These are phyloP conservation scores for Cenococcum geophilum DNA, from an alignment of 495 filamentous ascomycete species.

Conservation along the genomic window DNA sequence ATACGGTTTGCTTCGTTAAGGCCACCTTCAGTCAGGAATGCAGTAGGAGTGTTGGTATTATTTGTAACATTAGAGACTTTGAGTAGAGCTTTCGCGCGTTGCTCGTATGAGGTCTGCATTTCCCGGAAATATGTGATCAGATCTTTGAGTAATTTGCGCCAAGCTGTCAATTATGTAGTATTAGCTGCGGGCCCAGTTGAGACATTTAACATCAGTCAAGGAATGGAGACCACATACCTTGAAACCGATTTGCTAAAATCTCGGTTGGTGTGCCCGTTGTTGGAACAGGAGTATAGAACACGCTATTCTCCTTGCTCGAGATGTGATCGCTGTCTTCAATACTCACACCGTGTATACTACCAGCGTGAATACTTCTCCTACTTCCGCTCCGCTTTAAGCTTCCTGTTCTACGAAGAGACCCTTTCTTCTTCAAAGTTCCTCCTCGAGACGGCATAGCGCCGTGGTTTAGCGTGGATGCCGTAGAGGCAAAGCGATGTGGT, in stretches of 20 bases:
- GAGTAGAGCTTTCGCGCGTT: slow-evolving; percentile 70
- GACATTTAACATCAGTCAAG: too few relatives aligned
- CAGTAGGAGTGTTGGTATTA: slow-evolving; percentile 63
- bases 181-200: not conserved
- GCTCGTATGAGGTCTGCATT: slow-evolving; percentile 84
- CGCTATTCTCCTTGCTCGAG: slow-evolving; percentile 72
- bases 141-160: slow-evolving; percentile 93
- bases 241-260: slow-evolving; percentile 79
- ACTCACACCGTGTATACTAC: slow-evolving; percentile 69
- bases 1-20: slow-evolving; percentile 80
- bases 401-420: slow-evolving; percentile 61
- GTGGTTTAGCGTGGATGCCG: slow-evolving; percentile 33
- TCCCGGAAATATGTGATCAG: slow-evolving; percentile 92
- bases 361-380: slow-evolving; percentile 59
- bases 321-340: slow-evolving; percentile 52
- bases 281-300: slow-evolving; percentile 82
- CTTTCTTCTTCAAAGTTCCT: slow-evolving; percentile 81
- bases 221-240: slow-evolving; percentile 52
- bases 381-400: slow-evolving; percentile 78
- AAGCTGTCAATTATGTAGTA: slow-evolving; percentile 50
- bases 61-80: slow-evolving; percentile 80
- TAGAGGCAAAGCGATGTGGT: slow-evolving; percentile 40
- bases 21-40: slow-evolving; percentile 72
- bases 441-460: slow-evolving; percentile 54
- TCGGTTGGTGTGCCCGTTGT: slow-evolving; percentile 85